Base-by-base conservation (phyloP, 1,139 yeast species). In the Kodamaea alishanica region DNA sequence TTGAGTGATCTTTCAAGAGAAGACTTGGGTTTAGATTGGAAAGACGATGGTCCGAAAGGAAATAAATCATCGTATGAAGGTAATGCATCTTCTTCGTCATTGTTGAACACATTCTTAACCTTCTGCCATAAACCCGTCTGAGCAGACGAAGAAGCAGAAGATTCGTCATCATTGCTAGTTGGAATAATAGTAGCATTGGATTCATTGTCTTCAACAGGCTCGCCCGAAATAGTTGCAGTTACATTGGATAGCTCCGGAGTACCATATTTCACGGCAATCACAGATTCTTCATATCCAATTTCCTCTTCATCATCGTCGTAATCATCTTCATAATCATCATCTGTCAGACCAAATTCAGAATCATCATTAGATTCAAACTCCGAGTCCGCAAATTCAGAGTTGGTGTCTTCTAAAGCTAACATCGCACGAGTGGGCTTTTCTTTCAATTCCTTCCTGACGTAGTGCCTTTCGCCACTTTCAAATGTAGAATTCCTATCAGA, bases 31-130 rank as follows among this genome's bases (percentile, higher is more conserved):
- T 57, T 66, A 32, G 58, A 51, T 22, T 51, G 48, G 41, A 52
- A 53, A 9, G 56, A 50, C 2, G 58, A 61, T 29, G 70, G 65
- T 1, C 79, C 82, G 41, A 73, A 69, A 10, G 96, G 96, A 70
- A 81, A 88, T 38, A 88, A 72, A 47, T 88, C 96, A 47, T 86
- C 90, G 53, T 88, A 88, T 28, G 81, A 73, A 8, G 96, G 96
- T 43, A 83, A 69, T 12, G 73, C 75, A 7, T 55, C 60, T 29
- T 75, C 77, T 25, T 62, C 71, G 33, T 57, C 61, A 34, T 60
- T 60, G 43, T 70, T 70, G 52, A 81, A 75, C 5, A 79, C 85
- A 42, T 73, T 76, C 57, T 77, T 73, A 57, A 81, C 77, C 52
- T 77, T 80, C 47, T 73, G 76, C 86, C 88, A 81, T 41, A 81